Percentiles rank a stretch among this genome's conserved stretches.
These are phyloP conservation scores for Metschnikowia corniflorae DNA, from an alignment of 805 yeast species.

Conservation along the genomic window DNA sequence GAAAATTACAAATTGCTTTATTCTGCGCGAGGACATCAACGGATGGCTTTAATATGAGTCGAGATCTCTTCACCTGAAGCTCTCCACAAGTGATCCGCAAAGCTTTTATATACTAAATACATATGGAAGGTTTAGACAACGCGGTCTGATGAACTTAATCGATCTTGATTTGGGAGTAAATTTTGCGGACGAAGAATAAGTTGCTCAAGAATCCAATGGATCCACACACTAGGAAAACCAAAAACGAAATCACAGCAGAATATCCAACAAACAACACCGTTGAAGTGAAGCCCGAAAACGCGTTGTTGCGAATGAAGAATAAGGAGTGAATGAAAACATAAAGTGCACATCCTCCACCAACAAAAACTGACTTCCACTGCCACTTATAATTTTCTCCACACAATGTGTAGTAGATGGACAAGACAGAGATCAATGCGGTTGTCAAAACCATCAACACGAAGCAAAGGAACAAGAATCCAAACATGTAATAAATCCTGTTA, in stretches of 20 bases:
- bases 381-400: conserved; percentile 92
- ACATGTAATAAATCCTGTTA: conserved; percentile 92
- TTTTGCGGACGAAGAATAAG: conserved; percentile 69
- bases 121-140: too few relatives aligned
- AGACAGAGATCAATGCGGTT: conserved; percentile 72
- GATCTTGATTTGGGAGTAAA: conserved; percentile 82
- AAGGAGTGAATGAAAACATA: conserved; percentile 85
- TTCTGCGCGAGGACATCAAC: conserved; percentile 29
- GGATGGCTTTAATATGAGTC: conserved; percentile 41
- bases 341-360: conserved; percentile 85
- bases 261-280: conserved; percentile 80
- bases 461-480: conserved; percentile 91
- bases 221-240: conserved; percentile 82
- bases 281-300: conserved; percentile 69
- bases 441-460: conserved; percentile 78
- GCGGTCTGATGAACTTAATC: conserved; percentile 45
- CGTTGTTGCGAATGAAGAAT: conserved; percentile 56
- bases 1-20: conserved; percentile 23
- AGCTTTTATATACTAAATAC: too few relatives aligned
- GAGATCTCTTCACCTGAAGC: too few relatives aligned
- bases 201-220: conserved; percentile 78
- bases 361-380: conserved; percentile 92
- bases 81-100: too few relatives aligned
- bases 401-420: conserved; percentile 77
- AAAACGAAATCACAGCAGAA: conserved; percentile 63